phyloP scores from a whole-genome alignment of 805 yeast species.

The Blastobotrys chiropterorum region DNA sequence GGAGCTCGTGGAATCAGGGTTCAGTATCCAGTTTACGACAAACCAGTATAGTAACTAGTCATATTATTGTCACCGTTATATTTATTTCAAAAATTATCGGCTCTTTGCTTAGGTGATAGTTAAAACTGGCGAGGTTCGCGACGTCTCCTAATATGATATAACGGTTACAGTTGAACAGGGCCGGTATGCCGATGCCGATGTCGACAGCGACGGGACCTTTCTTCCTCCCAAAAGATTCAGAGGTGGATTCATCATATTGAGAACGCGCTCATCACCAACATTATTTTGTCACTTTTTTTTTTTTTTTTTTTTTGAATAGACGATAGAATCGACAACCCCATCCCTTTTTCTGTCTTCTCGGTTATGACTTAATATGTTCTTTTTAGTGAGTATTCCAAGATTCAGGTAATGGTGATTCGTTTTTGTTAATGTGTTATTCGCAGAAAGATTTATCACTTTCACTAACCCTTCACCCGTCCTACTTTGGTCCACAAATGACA shows the following conservation, averaged over 20 bases:
- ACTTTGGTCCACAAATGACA: conserved; percentile 96
- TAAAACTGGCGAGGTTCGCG: too few relatives aligned
- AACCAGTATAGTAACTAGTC: too few relatives aligned
- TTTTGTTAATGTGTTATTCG: conserved; percentile 12
- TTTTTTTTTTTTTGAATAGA: neutral
- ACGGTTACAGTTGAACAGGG: too few relatives aligned
- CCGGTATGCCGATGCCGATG: neutral
- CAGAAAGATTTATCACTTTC: conserved; percentile 84
- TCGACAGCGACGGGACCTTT: too few relatives aligned
- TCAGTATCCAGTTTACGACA: too few relatives aligned
- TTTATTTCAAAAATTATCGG: too few relatives aligned
- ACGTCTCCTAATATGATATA: too few relatives aligned
- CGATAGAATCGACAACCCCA: neutral
- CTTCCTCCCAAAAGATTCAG: neutral
- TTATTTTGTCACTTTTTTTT: neutral
- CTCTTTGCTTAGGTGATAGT: too few relatives aligned
- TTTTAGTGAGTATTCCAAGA: conserved; percentile 5
- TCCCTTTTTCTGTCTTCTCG: neutral
- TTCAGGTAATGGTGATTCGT: conserved; percentile 1
- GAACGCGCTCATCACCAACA: neutral
- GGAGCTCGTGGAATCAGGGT: too few relatives aligned
- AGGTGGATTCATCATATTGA: neutral
- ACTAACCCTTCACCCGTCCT: conserved; percentile 93
- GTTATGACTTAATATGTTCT: conserved; percentile 6
- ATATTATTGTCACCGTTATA: too few relatives aligned